Base-by-base conservation (phyloP, 106 monocot genomes). In the Ottelia alismoides region DNA sequence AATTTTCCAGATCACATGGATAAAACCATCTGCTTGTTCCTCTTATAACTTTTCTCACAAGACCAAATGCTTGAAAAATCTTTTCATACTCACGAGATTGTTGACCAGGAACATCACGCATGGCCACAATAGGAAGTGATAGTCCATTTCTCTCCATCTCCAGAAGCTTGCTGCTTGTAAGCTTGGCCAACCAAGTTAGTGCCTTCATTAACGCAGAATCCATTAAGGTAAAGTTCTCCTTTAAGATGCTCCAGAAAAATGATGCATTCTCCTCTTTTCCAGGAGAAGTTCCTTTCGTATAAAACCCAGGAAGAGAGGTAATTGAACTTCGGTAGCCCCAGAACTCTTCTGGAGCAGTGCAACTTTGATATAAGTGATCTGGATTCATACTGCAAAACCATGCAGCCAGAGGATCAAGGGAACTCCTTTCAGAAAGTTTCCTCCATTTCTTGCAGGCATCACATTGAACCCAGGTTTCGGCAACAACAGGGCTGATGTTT, bases 381-480 rank as follows among this genome's bases (percentile, higher is more conserved):
- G 3, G 44, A 46, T 96, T 96, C 88, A 96, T 88, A 56, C 78
- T 89, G 57, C 94, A 96, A 64, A 96, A 96, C 94, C 94, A 96
- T 25, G 78, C 81, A 51, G 68, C 63, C 31, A 44, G 71, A 53
- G 78, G 35, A 74, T 96, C 84, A 54, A 76, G 66, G 28, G 27
- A 32, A 28, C 57, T 64, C 57, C 30, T 66, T 20, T 75, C 73
- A 2, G 20, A 52, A 25, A 85, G 68, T 58, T 74, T 96, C 55
- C 94, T 72, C 94, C 94, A 96, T 52, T 96, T 96, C 66, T 69
- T 81, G 53, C 94, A 96, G 68, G 94, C 75, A 88, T 96, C 94
- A 69, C 94, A 96, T 58, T 85, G 84, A 57, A 79, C 84, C 94
- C 94, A 96, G 21, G 81, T 84, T 54, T 94, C 88, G 49, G 55